Evolutionary conservation across 768 basidiomycete species (phyloP), one percentile per base, ranked within the genome.

Genomic region (Agaricus blazei): DNA sequence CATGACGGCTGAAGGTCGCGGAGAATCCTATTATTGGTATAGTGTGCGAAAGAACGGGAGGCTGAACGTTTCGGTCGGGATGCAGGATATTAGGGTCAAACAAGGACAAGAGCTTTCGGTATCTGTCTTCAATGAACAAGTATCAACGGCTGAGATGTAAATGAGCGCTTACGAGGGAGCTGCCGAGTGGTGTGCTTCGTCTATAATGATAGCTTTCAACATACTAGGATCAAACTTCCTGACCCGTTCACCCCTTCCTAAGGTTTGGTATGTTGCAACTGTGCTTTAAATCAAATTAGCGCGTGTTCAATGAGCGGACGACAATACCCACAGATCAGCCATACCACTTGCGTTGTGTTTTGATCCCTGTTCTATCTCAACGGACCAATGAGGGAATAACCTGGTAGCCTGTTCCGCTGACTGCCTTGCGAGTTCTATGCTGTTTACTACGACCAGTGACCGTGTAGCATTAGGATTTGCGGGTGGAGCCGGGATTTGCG

Each of bases 101-200:
- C 64, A 84, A 79, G 4, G 90, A 84, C n/a, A 98, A 72, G 56
- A 98, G 80, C 27, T 81, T 82, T 29, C 90, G 85, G 68, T 96
- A 96, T 28, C 93, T 72, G 37, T 2, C 47, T 41, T 15, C 6
- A 38, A 40, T n/a, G 46, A 4, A 55, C 49, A 34, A 26, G 36
- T 52, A 19, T 14, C 12, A 15, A 31, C 15, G 44, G 36, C 29
- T 37, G 5, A 27, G 28, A 26, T n/a, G 38, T 12, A 51, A 34
- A 7, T 34, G 6, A 36, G 14, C 9, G 73, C 84, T 52, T 71
- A 95, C 84, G 94, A 93, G 29, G 87, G 85, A 8, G 95, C 90
- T 38, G 91, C 94, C 28, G 95, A 90, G 68, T 98, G 96, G 66
- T 98, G 96, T 0, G 95, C 95, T 70, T 97, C 94, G 63, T 97